Evolutionary conservation across 306 rosid species (phyloP).

Genomic region (cucumber (Cucumis sativus)): Cucumber_9930_V3 NC_026658.2:493501-494000

Average conservation of each 20-base stretch:
- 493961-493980: no score
- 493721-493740: background rate
- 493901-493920: background rate
- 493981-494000: no score
- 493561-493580: background rate
- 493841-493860: background rate
- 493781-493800: background rate
- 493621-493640: slow-evolving; percentile 82
- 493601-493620: slow-evolving; percentile 90
- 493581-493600: slow-evolving; percentile 59
- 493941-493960: no score
- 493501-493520: background rate
- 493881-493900: background rate
- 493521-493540: background rate
- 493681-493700: background rate
- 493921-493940: no score
- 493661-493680: slow-evolving; percentile 55
- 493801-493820: slow-evolving; percentile 5
- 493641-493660: slow-evolving; percentile 32
- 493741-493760: background rate
- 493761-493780: background rate
- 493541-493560: slow-evolving; percentile 2
- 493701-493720: background rate
- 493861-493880: background rate
- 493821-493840: background rate